Conservation (phyloP, 2,329 filamentous ascomycete species). For the Pseudogymnoascus sp. region DNA sequence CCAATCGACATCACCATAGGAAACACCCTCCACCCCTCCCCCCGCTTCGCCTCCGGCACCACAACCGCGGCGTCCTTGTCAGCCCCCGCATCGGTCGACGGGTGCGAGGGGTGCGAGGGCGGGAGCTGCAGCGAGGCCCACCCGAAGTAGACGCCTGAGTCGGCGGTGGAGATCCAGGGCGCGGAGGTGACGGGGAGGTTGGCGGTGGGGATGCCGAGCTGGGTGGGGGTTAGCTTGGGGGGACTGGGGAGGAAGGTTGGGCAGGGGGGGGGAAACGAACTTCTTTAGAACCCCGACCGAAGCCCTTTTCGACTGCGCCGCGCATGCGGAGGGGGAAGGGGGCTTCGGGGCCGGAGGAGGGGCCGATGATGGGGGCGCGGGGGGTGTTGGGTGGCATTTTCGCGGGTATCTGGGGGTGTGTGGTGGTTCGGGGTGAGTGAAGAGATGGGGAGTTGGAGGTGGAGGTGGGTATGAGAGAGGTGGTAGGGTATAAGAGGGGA, state of each 20-base stretch:
- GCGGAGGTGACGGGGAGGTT: slow-evolving; percentile 71
- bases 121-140: slow-evolving; percentile 67
- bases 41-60: slow-evolving; percentile 6
- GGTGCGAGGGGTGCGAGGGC: slow-evolving; percentile 33
- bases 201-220: slow-evolving; percentile 94
- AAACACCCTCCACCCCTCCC: slow-evolving; percentile 42
- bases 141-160: slow-evolving; percentile 87
- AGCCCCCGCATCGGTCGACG: slow-evolving; percentile 4
- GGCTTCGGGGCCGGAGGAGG: slow-evolving; percentile 60
- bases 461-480: background rate
- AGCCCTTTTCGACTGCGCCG: slow-evolving; percentile 83
- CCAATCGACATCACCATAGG: slow-evolving; percentile 92
- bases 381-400: slow-evolving; percentile 21
- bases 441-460: too few species aligned
- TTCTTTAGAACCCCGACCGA: slow-evolving; percentile 89
- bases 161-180: slow-evolving; percentile 53
- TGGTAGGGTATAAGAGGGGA: background rate
- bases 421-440: too few species aligned
- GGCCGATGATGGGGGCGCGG: slow-evolving; percentile 65
- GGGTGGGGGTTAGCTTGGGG: background rate
- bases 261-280: slow-evolving; percentile 37
- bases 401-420: background rate
- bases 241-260: background rate
- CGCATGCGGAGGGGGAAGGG: slow-evolving; percentile 80
- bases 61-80: slow-evolving; percentile 11